Evolutionary conservation across 257 asterid species (phyloP).

Genomic region (Misopates orontium): DNA sequence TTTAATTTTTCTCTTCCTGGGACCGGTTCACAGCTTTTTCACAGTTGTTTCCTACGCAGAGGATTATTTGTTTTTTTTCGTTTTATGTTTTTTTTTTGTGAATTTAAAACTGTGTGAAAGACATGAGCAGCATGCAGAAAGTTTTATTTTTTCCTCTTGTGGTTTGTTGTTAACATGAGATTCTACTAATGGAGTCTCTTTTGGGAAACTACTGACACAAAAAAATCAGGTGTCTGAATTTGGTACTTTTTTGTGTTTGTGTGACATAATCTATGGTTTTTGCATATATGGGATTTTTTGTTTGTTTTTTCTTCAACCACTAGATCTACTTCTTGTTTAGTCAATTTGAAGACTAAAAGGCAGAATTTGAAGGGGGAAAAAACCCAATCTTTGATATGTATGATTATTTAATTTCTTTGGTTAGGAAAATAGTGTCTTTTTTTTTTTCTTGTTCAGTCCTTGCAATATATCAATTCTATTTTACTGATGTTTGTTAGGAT

Average conservation of each 20-base stretch:
- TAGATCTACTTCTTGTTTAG: neutral
- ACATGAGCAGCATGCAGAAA: neutral
- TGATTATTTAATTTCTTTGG: too few species aligned
- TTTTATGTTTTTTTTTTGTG: constrained; percentile 20
- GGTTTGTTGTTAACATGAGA: constrained; percentile 4
- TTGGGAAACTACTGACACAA: neutral
- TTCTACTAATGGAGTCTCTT: too few species aligned
- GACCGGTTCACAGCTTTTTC: constrained; percentile 24
- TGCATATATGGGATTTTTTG: neutral
- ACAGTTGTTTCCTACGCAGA: neutral
- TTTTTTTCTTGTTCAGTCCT: neutral
- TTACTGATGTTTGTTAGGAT: constrained; percentile 11
- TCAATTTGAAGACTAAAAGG: neutral
- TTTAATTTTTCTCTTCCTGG: constrained; percentile 28
- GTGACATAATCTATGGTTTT: neutral
- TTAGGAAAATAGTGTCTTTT: neutral
- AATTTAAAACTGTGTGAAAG: neutral
- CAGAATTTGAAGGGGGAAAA: too few species aligned
- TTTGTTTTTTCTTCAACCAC: neutral
- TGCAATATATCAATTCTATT: too few species aligned
- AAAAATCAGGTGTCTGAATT: neutral
- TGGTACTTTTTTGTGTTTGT: neutral
- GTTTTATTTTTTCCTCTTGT: neutral
- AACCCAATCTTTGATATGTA: too few species aligned
- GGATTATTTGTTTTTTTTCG: constrained; percentile 13